phyloP scores from a whole-genome alignment of 108 stramenopile genomes.

The Poteriospumella lacustris region DNA sequence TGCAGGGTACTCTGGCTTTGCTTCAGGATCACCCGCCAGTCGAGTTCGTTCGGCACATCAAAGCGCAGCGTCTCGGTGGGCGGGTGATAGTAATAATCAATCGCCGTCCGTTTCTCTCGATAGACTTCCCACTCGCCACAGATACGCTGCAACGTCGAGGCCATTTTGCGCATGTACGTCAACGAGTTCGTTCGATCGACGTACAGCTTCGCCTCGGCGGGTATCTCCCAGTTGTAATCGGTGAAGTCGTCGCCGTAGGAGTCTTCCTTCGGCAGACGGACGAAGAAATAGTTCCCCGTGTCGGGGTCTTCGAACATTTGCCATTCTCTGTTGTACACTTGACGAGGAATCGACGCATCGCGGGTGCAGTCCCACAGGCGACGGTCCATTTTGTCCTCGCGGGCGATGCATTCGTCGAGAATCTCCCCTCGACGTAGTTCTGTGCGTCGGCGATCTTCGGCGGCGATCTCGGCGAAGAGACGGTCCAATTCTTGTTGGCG shows the following conservation, averaged over 20 bases:
- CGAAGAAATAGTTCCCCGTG: slow-evolving; percentile 38
- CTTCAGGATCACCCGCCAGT: not conserved
- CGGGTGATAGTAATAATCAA: slow-evolving; percentile 6
- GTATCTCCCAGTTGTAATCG: slow-evolving; percentile 37
- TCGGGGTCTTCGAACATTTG: slow-evolving; percentile 45
- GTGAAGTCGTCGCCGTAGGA: not conserved
- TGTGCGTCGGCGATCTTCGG: not conserved
- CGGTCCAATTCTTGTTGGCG: slow-evolving; percentile 23
- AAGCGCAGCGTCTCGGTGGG: not conserved
- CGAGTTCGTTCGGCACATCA: not conserved
- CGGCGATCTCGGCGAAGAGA: not conserved
- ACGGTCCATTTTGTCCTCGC: not conserved
- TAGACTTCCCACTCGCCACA: not conserved
- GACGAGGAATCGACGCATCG: not conserved
- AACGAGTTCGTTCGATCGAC: not conserved
- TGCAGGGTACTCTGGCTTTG: not conserved
- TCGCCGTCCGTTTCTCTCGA: not conserved
- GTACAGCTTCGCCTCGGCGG: not conserved
- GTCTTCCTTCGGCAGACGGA: not conserved
- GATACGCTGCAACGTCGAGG: not conserved
- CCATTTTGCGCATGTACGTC: not conserved
- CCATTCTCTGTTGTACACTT: slow-evolving; percentile 19
- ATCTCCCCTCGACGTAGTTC: not conserved
- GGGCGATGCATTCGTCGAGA: slow-evolving; percentile 11
- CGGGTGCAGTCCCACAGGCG: slow-evolving; percentile 8